These are phyloP conservation scores for Dactylellina parvicollis DNA, from an alignment of 2,329 filamentous ascomycete species.

Conservation along the genomic window DNA sequence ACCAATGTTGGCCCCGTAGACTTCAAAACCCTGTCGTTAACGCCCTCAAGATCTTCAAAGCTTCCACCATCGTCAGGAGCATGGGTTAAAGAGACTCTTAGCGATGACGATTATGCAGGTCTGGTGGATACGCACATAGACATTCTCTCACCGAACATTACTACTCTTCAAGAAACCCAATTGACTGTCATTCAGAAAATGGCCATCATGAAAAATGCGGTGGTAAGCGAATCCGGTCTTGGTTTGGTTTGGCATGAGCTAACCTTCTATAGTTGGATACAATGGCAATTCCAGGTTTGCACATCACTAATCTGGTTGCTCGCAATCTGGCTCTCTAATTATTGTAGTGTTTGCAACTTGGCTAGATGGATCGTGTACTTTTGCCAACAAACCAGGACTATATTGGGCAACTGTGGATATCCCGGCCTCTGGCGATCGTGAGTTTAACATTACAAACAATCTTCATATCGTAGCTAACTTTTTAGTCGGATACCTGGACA, in stretches of 20 bases:
- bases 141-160: not conserved
- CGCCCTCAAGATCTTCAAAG: constrained; percentile 26
- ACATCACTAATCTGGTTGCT: not conserved
- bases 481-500: constrained; percentile 60
- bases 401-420: constrained; percentile 43
- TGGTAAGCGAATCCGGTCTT: constrained; percentile 64
- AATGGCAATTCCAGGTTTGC: constrained; percentile 70
- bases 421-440: constrained; percentile 47
- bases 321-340: not conserved
- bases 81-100: constrained; percentile 17
- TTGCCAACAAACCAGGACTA: constrained; percentile 73
- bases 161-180: constrained; percentile 4
- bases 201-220: constrained; percentile 77
- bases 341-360: constrained; percentile 75
- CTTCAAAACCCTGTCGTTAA: not conserved
- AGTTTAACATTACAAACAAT: constrained; percentile 66
- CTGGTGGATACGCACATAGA: not conserved
- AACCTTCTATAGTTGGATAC: constrained; percentile 65
- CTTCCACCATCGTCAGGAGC: constrained; percentile 36
- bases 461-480: constrained; percentile 66
- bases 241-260: not conserved
- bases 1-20: constrained; percentile 36
- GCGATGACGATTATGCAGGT: constrained; percentile 1
- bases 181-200: constrained; percentile 74
- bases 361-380: constrained; percentile 78